Base-by-base conservation (phyloP, 2,329 filamentous ascomycete species). In the Trichoderma pleuroti region DNA sequence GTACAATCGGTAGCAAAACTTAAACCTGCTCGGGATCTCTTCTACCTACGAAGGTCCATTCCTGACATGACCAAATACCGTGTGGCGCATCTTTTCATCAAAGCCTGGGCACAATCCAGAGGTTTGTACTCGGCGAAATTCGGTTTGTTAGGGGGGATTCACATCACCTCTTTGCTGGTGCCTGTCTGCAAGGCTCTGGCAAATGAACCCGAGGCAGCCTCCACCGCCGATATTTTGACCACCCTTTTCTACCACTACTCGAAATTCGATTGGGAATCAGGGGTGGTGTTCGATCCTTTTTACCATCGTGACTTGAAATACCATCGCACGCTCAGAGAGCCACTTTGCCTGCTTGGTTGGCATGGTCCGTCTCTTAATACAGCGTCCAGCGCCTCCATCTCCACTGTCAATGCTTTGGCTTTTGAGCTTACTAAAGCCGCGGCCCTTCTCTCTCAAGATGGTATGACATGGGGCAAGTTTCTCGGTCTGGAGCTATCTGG, bases 241-340 rank as follows among this genome's bases (percentile, higher is more conserved):
- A 86, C 86, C 0, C 92, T 92, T 77, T 92, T 92, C 77, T 74
- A 81, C 18, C 84, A 92, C 76, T 92, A 92, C 75, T 83, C 88
- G 1, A 74, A 76, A 2, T 90, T 91, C 71, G 82, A 90, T 76
- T 92, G 89, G 88, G 77, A 81, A 26, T 81, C 78, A 9, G 78
- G 86, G 0, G 80, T 86, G 42, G 85, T 87, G 0, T 88, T 86
- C 72, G 89, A 92, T 75, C 87, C 88, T 0, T 86, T 86, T 73
- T 90, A 90, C 76, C 86, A 88, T 75, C 81, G 79, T 49, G 76
- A 76, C n/a, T 73, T 85, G 12, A 80, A 78, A 46, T 90, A 91
- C 74, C 81, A 85, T 62, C 84, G 89, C 32, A 86, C 84, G 10
- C 76, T 82, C 11, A 82, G 87, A 64, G 90, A 92, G 72, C 85